These are phyloP conservation scores for Colletotrichum viniferum DNA, from an alignment of 2,329 filamentous ascomycete genomes.

Conservation along the genomic window DNA sequence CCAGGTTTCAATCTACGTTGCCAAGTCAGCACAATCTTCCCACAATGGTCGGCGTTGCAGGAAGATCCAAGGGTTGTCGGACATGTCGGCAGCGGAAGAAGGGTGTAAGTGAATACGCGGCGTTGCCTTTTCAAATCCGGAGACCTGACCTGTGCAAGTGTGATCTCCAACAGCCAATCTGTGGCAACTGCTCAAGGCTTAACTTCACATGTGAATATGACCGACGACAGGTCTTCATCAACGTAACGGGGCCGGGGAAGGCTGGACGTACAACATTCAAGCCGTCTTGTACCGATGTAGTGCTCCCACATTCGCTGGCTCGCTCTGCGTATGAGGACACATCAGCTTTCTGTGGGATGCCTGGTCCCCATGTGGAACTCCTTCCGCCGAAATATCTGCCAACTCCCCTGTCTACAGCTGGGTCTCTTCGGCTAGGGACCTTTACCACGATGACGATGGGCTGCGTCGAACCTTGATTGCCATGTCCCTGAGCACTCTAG, in stretches of 20 bases:
- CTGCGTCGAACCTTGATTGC: slow-evolving; percentile 20
- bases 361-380: slow-evolving; percentile 3
- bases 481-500: slow-evolving; percentile 24
- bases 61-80: slow-evolving; percentile 18
- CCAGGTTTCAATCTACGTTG: background rate
- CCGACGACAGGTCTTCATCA: slow-evolving; percentile 16
- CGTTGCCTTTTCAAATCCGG: background rate
- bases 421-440: slow-evolving; percentile 20
- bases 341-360: slow-evolving; percentile 13
- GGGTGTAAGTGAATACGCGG: slow-evolving; percentile 7
- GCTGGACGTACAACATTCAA: background rate
- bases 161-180: slow-evolving; percentile 12
- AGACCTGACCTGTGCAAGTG: background rate
- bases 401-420: slow-evolving; percentile 16
- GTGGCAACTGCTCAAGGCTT: slow-evolving; percentile 14
- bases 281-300: background rate
- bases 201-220: slow-evolving; percentile 12
- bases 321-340: slow-evolving; percentile 18
- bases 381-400: background rate
- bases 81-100: slow-evolving; percentile 21
- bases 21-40: background rate
- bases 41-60: slow-evolving; percentile 21
- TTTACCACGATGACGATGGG: slow-evolving; percentile 19
- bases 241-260: background rate
- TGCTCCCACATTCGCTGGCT: background rate